Evolutionary conservation across 2,329 filamentous ascomycete genomes (phyloP), one percentile per base, ranked within the genome.

Genomic region (Cercospora sesami): DNA sequence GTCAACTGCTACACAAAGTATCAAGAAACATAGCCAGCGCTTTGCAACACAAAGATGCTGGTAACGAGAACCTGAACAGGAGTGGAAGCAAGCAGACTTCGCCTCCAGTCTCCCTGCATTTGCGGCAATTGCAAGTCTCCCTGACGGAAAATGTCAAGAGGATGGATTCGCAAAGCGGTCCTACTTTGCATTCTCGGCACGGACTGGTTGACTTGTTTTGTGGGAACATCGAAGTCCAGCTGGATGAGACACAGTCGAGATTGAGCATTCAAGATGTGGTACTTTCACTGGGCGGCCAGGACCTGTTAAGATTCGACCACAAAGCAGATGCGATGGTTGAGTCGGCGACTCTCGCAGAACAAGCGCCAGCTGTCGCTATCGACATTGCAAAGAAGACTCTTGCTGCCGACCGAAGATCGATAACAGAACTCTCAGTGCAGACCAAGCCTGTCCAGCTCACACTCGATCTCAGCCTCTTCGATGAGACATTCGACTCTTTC

Each of bases 401-500:
- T 10, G 72, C 72, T 4, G 66, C 72, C 16, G 65, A 70, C 48
- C 66, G 65, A n/a, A 66, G 72, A 18, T 67, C 70, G 8, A 71
- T 78, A 33, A 73, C 65, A 4, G 74, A 77, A 6, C 71, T 91
- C 16, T 88, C 91, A 33, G 78, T 97, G 14, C 87, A 88, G 63
- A 96, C 93, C 0, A 83, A 96, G 9, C 93, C 94, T 5, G 79
- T 97, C 1, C 87, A 90, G 67, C 78, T 97, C 9, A 86, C 89
- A 66, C 80, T 98, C 48, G 92, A 98, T 76, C 81, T 97, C 16
- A 89, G 90, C 71, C 87, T 87, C 65, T 81, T 98, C 23, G 95
- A 98, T 73, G 93, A 97, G 74, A 92, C 92, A 0, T 89, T 98
- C 68, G 88, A 88, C 65, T 93, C 92, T 85, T 94, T 97, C 79